A percentile compares a stretch with the other conserved stretches of the same genome.
These are phyloP conservation scores for Erythrophleum fordii DNA, from an alignment of 306 rosid genomes.

Conservation along the genomic window DNA sequence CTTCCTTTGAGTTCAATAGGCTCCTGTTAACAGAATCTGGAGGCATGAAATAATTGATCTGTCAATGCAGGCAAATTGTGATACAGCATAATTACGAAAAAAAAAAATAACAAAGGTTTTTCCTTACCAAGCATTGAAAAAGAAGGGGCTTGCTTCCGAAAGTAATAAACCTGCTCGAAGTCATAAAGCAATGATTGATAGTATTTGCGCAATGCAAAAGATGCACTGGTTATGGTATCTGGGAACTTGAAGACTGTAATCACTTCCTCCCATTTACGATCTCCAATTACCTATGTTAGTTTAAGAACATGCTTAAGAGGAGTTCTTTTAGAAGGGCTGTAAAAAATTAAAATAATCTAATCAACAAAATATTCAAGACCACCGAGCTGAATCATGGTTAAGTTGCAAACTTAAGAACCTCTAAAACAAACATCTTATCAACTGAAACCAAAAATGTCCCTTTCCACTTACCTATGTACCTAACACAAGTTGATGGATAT, in stretches of 20 bases:
- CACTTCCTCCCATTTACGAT: slow-evolving; percentile 88
- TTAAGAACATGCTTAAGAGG: slow-evolving; percentile 30
- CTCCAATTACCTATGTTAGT: slow-evolving; percentile 65
- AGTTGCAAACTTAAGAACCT: slow-evolving; percentile 14
- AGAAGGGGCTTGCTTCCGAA: slow-evolving; percentile 59
- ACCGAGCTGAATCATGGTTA: slow-evolving; percentile 21
- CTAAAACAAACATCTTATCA: slow-evolving; percentile 25
- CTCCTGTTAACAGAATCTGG: slow-evolving; percentile 49
- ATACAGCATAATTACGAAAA: neutral
- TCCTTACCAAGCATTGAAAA: slow-evolving; percentile 51
- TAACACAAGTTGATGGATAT: slow-evolving; percentile 24
- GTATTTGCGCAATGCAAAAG: slow-evolving; percentile 76
- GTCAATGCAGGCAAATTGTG: slow-evolving; percentile 24
- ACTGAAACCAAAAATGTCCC: slow-evolving; percentile 1
- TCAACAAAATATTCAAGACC: slow-evolving; percentile 25
- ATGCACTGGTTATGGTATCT: slow-evolving; percentile 68
- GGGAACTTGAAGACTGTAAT: slow-evolving; percentile 63
- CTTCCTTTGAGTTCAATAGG: slow-evolving; percentile 46
- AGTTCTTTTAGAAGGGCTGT: neutral
- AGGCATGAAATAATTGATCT: slow-evolving; percentile 30
- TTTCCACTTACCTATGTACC: neutral
- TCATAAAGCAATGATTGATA: slow-evolving; percentile 76
- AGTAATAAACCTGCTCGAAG: slow-evolving; percentile 86
- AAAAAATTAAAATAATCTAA: neutral
- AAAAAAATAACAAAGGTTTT: slow-evolving; percentile 7